Base-by-base conservation (phyloP, 176 grass and related monocot genomes). In the Musa schizocarpa region DNA sequence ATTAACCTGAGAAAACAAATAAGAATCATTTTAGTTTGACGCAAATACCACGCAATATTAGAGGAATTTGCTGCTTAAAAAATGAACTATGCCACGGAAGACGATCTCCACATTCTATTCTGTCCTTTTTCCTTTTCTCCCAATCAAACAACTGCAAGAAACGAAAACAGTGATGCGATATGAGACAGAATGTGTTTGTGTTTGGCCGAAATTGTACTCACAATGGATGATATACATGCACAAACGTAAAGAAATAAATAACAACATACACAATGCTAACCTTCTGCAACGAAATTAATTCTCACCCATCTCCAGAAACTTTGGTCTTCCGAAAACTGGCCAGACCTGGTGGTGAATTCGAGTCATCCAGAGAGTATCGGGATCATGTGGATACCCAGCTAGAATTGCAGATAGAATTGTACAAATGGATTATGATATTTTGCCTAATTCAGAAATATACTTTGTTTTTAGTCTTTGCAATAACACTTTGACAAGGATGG, bases 401-500 rank as follows among this genome's bases (percentile, higher is more conserved):
- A 24, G 51, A 55, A 13, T 26, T 25, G 51, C n/a, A 16, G 25
- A 6, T n/a, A 55, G 50, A 19, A 50, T 13, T 65, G 9, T 25
- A 49, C 66, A 50, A 19, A 49, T 23, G 53, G 70, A 20, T 54
- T 13, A 16, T 23, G 12, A n/a, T 13, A 25, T 53, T 13, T 52
- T 53, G 70, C 16, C 1, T 52, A 52, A 17, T 52, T 21, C 69
- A 52, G 1, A 52, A 14, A 29, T 13, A 14, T 53, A 19, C 71
- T 53, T 53, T 6, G 4, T 43, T 25, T 11, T 27, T 43, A 6
- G 6, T 9, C 34, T 29, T 29, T 43, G 27, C 23, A 51, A 52
- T 82, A 81, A 61, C 62, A 82, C 70, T 86, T 82, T n/a, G 76
- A 80, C 20, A 69, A 63, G 74, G 75, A 82, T 53, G 84, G 80